phyloP scores from a whole-genome alignment of 1,139 yeast species.

The Protomyces pachydermus region DNA sequence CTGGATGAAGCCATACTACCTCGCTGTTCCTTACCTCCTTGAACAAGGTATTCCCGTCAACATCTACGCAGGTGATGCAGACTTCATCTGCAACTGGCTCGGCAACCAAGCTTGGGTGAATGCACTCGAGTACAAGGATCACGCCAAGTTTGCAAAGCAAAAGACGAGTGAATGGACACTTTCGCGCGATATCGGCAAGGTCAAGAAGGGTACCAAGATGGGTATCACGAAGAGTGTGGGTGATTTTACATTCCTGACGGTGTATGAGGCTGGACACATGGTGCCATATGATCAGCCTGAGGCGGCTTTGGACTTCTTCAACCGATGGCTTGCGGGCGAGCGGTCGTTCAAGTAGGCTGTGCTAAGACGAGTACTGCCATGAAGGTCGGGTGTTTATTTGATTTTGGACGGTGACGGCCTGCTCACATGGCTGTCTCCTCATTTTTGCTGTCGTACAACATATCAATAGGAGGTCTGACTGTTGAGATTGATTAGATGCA shows the following conservation, averaged over 20 bases:
- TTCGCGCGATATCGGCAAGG: conserved; percentile 23
- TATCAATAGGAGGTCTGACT: no score
- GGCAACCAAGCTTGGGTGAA: conserved; percentile 80
- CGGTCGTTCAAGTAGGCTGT: conserved; percentile 7
- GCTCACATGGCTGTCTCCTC: no score
- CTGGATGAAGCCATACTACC: conserved; percentile 81
- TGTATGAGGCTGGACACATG: conserved; percentile 65
- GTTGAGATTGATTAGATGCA: no score
- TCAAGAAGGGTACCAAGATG: conserved; percentile 45
- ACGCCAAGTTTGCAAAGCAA: conserved; percentile 39
- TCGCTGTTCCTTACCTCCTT: conserved; percentile 35
- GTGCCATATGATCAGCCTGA: conserved; percentile 73
- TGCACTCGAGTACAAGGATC: conserved; percentile 55
- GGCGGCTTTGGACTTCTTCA: conserved; percentile 66
- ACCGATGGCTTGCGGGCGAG: conserved; percentile 52
- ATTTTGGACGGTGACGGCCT: no score
- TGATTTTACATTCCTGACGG: conserved; percentile 58
- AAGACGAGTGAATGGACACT: conserved; percentile 41
- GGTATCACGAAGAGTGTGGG: conserved; percentile 57
- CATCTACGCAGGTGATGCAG: conserved; percentile 85
- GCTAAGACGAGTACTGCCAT: no score
- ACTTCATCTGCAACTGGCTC: conserved; percentile 73
- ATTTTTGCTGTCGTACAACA: no score
- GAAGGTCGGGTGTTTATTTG: no score
- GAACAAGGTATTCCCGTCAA: conserved; percentile 62